Evolutionary conservation across 495 filamentous ascomycete genomes (phyloP).

Genomic region (Penicillium argentinense): DNA sequence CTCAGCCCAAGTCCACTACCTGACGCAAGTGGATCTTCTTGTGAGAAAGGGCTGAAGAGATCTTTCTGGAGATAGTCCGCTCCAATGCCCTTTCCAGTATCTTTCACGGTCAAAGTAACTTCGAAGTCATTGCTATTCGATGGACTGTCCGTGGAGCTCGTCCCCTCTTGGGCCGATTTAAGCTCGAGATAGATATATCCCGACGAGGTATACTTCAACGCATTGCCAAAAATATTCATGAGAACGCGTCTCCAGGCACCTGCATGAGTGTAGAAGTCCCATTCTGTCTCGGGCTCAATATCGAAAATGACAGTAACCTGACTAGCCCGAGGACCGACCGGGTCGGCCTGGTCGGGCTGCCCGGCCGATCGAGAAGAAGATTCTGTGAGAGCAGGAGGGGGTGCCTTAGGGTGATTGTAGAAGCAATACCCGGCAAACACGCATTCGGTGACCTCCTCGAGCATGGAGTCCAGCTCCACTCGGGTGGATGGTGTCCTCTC

Average conservation of each 20-base stretch:
- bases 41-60: conserved; percentile 67
- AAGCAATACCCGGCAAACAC: conserved; percentile 54
- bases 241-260: conserved; percentile 57
- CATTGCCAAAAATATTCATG: conserved; percentile 49
- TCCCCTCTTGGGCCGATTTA: conserved; percentile 7
- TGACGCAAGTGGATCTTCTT: conserved; percentile 62
- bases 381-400: conserved; percentile 15
- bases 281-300: conserved; percentile 49
- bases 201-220: conserved; percentile 43
- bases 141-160: background rate
- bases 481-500: conserved; percentile 5
- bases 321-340: conserved; percentile 4
- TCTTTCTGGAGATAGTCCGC: conserved; percentile 52
- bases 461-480: conserved; percentile 45
- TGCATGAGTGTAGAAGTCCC: conserved; percentile 57
- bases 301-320: conserved; percentile 55
- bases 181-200: conserved; percentile 38
- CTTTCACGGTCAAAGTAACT: conserved; percentile 48
- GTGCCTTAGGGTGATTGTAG: conserved; percentile 21
- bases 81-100: conserved; percentile 68
- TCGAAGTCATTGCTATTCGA: conserved; percentile 12
- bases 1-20: conserved; percentile 70
- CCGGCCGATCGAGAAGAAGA: conserved; percentile 12
- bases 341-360: background rate
- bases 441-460: conserved; percentile 61